Evolutionary conservation across 1,284 basidiomycete genomes (phyloP).

Genomic region (Cutaneotrichosporon mucoides): DNA sequence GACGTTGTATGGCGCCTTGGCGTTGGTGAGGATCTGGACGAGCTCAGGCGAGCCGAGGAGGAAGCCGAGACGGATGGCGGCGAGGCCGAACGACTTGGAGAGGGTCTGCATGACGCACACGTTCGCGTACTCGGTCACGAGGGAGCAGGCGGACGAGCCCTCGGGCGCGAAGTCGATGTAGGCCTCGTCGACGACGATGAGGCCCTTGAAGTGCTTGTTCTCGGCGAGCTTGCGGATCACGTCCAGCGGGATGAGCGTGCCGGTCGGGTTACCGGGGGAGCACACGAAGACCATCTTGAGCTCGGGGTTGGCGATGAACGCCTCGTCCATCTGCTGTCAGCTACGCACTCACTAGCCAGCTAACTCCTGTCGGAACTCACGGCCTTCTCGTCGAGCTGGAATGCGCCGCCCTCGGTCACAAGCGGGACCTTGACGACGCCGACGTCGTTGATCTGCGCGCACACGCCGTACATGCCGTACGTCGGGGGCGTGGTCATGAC

Average conservation of each 20-base stretch:
- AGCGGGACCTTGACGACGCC: slow-evolving; percentile 76
- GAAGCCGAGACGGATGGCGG: slow-evolving; percentile 86
- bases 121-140: slow-evolving; percentile 81
- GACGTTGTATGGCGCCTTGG: slow-evolving; percentile 98
- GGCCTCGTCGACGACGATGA: slow-evolving; percentile 94
- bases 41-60: slow-evolving; percentile 84
- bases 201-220: slow-evolving; percentile 76
- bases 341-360: no score
- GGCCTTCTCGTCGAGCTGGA: slow-evolving; percentile 70
- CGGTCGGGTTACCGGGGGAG: slow-evolving; percentile 96
- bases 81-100: slow-evolving; percentile 93
- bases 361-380: slow-evolving; percentile 53
- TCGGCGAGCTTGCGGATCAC: slow-evolving; percentile 71
- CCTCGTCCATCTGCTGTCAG: slow-evolving; percentile 61
- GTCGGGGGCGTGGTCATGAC: slow-evolving; percentile 88
- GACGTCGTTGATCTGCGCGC: slow-evolving; percentile 92
- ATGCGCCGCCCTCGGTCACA: slow-evolving; percentile 67
- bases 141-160: slow-evolving; percentile 59
- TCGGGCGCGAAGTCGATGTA: slow-evolving; percentile 87
- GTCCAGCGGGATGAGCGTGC: slow-evolving; percentile 73
- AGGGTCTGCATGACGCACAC: slow-evolving; percentile 91
- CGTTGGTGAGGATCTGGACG: slow-evolving; percentile 88
- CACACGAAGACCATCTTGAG: slow-evolving; percentile 94
- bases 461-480: slow-evolving; percentile 96
- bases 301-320: slow-evolving; percentile 61